A percentile compares a stretch with the other conserved stretches of the same genome.
Conservation (phyloP, 176 grass and related monocot genomes). For the Oryza meyeriana region DNA sequence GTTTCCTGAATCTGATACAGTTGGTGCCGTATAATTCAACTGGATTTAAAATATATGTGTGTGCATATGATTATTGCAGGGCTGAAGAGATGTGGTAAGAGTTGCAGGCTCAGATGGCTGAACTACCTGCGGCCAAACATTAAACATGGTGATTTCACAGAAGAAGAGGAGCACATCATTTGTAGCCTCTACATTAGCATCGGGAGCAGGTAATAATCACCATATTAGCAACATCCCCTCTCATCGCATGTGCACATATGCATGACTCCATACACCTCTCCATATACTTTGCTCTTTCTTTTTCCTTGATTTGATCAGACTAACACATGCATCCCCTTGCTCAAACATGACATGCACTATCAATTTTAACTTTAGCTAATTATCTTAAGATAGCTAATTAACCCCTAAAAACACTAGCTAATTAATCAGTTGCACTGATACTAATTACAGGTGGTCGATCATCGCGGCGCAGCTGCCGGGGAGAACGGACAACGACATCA, state of each 20-base stretch:
- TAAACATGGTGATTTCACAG: conserved; percentile 89
- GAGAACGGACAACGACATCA: conserved; percentile 97
- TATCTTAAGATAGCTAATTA: not conserved
- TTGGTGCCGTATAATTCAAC: not conserved
- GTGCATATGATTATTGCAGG: conserved; percentile 46
- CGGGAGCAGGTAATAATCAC: conserved; percentile 71
- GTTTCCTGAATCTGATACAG: not conserved
- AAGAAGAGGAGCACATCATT: conserved; percentile 90
- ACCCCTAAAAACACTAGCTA: not conserved
- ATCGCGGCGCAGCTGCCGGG: conserved; percentile 94
- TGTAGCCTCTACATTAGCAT: conserved; percentile 96
- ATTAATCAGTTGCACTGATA: not conserved
- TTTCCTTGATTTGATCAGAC: not conserved
- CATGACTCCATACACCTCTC: not conserved
- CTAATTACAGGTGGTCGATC: conserved; percentile 83
- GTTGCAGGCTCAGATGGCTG: conserved; percentile 92
- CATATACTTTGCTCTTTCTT: not conserved
- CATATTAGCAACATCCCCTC: not conserved
- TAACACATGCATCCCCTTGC: not conserved
- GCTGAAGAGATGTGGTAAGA: conserved; percentile 90
- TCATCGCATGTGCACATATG: not conserved
- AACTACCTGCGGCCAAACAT: conserved; percentile 98
- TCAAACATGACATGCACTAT: not conserved
- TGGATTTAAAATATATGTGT: not conserved
- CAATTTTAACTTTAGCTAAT: not conserved